Conservation (phyloP, 768 basidiomycete genomes). For the Lenzites betulinus region DNA sequence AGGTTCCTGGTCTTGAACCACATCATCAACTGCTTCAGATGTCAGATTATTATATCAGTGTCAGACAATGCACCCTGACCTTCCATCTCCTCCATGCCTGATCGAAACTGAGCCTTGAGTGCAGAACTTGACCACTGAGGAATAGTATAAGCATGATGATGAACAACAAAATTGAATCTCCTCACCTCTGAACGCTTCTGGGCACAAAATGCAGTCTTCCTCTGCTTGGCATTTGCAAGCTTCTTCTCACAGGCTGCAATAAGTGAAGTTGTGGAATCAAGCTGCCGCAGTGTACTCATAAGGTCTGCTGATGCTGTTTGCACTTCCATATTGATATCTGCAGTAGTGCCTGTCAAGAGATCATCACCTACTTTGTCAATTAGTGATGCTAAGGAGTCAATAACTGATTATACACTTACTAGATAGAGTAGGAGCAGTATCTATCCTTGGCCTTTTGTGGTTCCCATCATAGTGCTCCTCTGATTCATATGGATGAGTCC, state of each 20-base stretch:
- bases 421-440: no score
- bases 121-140: not conserved
- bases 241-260: not conserved
- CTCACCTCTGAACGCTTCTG: not conserved
- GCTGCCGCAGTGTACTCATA: no score
- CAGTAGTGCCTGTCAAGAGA: no score
- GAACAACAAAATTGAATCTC: not conserved
- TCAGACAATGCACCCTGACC: not conserved
- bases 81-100: not conserved
- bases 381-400: no score
- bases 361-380: no score
- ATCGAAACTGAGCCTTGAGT: not conserved
- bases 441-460: no score
- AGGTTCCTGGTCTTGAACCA: not conserved
- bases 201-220: not conserved
- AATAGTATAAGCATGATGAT: not conserved
- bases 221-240: not conserved
- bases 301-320: no score
- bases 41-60: not conserved
- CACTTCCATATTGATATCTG: no score
- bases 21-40: not conserved
- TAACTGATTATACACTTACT: no score
- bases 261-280: no score
- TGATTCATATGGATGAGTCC: no score
- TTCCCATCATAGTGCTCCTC: no score